Base-by-base conservation (phyloP, 371 early-diverging fungal species). In the Mortierella sp. region DNA sequence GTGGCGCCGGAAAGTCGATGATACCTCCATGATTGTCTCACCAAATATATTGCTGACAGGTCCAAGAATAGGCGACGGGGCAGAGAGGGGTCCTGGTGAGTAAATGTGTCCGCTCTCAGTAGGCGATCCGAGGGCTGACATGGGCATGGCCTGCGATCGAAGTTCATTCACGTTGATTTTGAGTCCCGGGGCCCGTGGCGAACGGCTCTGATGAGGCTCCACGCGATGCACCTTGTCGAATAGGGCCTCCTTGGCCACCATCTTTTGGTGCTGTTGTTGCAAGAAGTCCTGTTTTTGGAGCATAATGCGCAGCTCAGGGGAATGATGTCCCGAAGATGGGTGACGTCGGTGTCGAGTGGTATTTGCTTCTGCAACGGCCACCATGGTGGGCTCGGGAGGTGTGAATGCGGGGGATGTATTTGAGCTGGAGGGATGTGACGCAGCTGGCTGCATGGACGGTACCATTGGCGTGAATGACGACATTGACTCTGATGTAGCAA, bases 1-100 rank as follows among this genome's bases (percentile, higher is more conserved):
- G 6, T 86, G 82, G 7, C 73, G 80, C 13, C 80, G 82, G 74
- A 86, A 80, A 13, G 80, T 86, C 5, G 82, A 77, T 1, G 80
- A 80, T 0, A 82, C 80, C 44, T 82, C 82, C 74, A 60, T 76
- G 54, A 85, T 79, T 10, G 76, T 50, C n/a, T 85, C 79, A 42
- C 76, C 77, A n/a, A 82, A 50, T 1, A 70, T 70, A 57, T 44
- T 48, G 45, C 72, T 76, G 44, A 78, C 21, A 54, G 86, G 80
- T 14, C 80, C 82, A 14, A 80, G 10, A 19, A 71, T 28, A 26
- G 86, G 86, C 3, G 86, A 86, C 0, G 86, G 82, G 3, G 82
- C 86, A 9, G 86, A 86, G 50, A 82, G 77, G 19, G 86, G 86
- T 3, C 80, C 86, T n/a, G 86, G 86, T 0, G 86, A 86, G 28